These are phyloP conservation scores for Ulmus americana DNA, from an alignment of 331 rosid genomes.

Conservation along the genomic window DNA sequence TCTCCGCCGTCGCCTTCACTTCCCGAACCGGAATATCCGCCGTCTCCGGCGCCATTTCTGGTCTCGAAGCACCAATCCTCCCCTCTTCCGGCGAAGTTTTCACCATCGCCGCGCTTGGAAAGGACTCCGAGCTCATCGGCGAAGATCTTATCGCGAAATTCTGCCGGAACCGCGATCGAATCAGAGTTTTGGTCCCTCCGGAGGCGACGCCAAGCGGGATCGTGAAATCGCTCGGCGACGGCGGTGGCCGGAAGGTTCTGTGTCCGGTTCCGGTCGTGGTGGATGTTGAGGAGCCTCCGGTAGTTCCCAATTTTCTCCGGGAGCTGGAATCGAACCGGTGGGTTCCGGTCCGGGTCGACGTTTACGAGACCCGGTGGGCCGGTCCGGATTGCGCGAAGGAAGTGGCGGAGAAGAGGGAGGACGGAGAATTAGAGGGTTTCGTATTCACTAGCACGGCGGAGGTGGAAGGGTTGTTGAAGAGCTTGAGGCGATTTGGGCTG, in stretches of 20 bases:
- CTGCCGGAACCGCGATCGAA: slow-evolving; percentile 18
- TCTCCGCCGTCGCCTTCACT: slow-evolving; percentile 73
- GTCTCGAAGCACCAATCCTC: slow-evolving; percentile 37
- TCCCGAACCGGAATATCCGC: slow-evolving; percentile 58
- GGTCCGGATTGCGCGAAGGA: slow-evolving; percentile 49
- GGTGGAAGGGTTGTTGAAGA: slow-evolving; percentile 73
- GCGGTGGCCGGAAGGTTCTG: slow-evolving; percentile 37
- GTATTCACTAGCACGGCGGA: slow-evolving; percentile 76
- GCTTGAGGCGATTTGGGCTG: slow-evolving; percentile 49
- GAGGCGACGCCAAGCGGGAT: slow-evolving; percentile 46
- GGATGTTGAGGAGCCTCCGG: slow-evolving; percentile 59
- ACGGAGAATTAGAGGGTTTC: slow-evolving; percentile 42
- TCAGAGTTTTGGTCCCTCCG: slow-evolving; percentile 46
- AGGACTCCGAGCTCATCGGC: slow-evolving; percentile 59
- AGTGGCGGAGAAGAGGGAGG: slow-evolving; percentile 38
- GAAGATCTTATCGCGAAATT: slow-evolving; percentile 25
- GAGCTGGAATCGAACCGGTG: slow-evolving; percentile 42
- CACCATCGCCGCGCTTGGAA: slow-evolving; percentile 63
- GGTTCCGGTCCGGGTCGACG: slow-evolving; percentile 49
- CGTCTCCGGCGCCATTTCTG: slow-evolving; percentile 34
- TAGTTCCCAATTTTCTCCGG: slow-evolving; percentile 51
- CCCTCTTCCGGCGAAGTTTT: slow-evolving; percentile 39
- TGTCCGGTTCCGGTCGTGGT: slow-evolving; percentile 56
- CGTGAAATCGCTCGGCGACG: slow-evolving; percentile 40
- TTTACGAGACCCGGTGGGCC: slow-evolving; percentile 71